phyloP scores from a whole-genome alignment of 805 yeast species.

The Lachancea meyersii region DNA sequence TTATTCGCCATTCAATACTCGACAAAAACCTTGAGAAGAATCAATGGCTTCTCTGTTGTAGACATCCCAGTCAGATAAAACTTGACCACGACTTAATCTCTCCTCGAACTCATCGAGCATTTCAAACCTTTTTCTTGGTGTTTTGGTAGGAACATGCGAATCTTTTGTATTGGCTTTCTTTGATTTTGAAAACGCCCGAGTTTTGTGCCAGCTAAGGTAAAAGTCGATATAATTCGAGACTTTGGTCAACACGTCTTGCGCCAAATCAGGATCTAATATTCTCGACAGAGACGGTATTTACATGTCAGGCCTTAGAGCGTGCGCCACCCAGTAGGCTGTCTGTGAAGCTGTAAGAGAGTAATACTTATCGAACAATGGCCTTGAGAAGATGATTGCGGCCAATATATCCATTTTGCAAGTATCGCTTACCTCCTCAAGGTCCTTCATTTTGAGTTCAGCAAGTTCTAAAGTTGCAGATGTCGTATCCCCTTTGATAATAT shows the following conservation, averaged over 20 bases:
- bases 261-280: slow-evolving; percentile 2
- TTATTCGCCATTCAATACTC: slow-evolving; percentile 6
- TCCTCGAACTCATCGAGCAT: neutral
- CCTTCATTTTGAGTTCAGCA: neutral
- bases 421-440: neutral
- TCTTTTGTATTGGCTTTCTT: neutral
- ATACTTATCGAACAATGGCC: neutral
- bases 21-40: slow-evolving; percentile 2
- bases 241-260: neutral
- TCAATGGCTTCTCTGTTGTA: neutral
- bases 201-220: neutral
- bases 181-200: neutral
- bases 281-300: slow-evolving; percentile 2
- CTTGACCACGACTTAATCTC: neutral
- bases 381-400: neutral
- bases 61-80: neutral
- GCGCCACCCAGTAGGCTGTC: slow-evolving; percentile 6
- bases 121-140: neutral
- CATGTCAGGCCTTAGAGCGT: slow-evolving; percentile 8
- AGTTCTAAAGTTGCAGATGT: neutral
- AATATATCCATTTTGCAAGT: neutral
- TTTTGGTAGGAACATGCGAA: neutral
- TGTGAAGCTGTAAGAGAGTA: slow-evolving; percentile 2
- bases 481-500: neutral
- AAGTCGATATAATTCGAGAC: neutral